Evolutionary conservation across 2,329 filamentous ascomycete species (phyloP), one percentile per base, ranked within the genome.

Genomic region (Pyricularia pennisetigena): DNA sequence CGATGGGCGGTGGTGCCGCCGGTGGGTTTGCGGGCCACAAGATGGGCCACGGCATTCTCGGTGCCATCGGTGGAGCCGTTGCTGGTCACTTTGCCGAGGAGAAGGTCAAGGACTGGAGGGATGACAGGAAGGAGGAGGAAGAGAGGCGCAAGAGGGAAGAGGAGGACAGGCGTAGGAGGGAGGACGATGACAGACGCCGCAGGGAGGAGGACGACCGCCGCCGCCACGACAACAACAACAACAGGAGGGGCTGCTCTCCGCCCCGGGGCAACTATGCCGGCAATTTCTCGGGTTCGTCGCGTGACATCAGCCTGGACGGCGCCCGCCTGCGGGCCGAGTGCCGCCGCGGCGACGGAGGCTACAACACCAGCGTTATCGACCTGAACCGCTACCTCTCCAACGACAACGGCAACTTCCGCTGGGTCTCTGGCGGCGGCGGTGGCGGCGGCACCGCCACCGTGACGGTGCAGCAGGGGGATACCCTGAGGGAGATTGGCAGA

Each of bases 391-490:
- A 78, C 61, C 72, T 80, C 16, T 73, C 74, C 64, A 80, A 80
- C 69, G 75, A 78, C 69, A 70, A 74, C 24, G 78, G 78, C 32
- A 75, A 74, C 71, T 79, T 80, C 74, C 75, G 77, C 59, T 80
- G 78, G 78, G 67, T 67, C 2, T 70, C 68, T 12, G 64, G 64
- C 35, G 64, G 63, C 14, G 73, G 68, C 63, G 71, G 74, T 26
- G 69, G 73, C 9, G 69, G 73, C 68, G 69, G 68, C 7, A 67
- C 69, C 10, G 71, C 69, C 1, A 74, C 70, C 61, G 72, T 78
- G 26, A 79, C 78, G 0, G 79, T 81, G 8, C 78, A 80, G 74
- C 74, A 74, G 14, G 80, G 80, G 10, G 79, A 81, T 63, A 81
- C 79, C 2, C 77, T 81, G 7, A 75, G 79, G 10, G 72, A 72